These are phyloP conservation scores for Plicaturopsis crispa DNA, from an alignment of 768 basidiomycete genomes.

Conservation along the genomic window DNA sequence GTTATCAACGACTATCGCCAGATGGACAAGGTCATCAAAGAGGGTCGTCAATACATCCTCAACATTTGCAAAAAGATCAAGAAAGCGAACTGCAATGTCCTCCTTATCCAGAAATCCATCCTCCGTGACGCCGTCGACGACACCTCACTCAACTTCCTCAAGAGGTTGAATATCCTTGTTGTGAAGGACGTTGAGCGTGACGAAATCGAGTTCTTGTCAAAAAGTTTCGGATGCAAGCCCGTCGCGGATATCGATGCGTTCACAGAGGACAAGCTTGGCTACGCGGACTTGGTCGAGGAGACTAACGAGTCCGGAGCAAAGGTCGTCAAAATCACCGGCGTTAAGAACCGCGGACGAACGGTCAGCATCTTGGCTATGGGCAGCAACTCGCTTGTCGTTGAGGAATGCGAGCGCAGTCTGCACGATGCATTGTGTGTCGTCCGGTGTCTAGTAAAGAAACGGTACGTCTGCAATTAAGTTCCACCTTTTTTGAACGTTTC, in stretches of 20 bases:
- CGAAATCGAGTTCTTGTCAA: constrained; percentile 95
- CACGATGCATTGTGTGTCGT: constrained; percentile 99
- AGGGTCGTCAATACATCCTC: constrained; percentile 95
- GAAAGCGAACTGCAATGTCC: constrained; percentile 98
- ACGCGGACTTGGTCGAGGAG: constrained; percentile 94
- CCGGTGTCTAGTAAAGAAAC: constrained; percentile 95
- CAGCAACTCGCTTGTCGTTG: constrained; percentile 84
- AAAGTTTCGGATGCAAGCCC: constrained; percentile 92
- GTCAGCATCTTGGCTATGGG: constrained; percentile 96
- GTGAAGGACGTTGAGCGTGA: constrained; percentile 98
- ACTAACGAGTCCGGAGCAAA: constrained; percentile 73
- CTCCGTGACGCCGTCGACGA: constrained; percentile 99
- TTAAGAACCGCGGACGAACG: constrained; percentile 91
- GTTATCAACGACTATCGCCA: constrained; percentile 99
- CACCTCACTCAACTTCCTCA: constrained; percentile 93
- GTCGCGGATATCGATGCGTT: constrained; percentile 97
- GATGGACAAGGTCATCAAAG: constrained; percentile 99
- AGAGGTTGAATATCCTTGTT: constrained; percentile 91
- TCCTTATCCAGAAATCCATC: constrained; percentile 99
- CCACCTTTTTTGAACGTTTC: not conserved
- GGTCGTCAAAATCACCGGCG: constrained; percentile 90
- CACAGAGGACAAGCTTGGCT: constrained; percentile 95
- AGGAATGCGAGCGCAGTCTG: constrained; percentile 94
- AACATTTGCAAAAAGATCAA: constrained; percentile 99
- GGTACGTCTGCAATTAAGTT: constrained; percentile 40